Evolutionary conservation across 2,329 filamentous ascomycete genomes (phyloP).

Genomic region (Epichloe gansuensis): DNA sequence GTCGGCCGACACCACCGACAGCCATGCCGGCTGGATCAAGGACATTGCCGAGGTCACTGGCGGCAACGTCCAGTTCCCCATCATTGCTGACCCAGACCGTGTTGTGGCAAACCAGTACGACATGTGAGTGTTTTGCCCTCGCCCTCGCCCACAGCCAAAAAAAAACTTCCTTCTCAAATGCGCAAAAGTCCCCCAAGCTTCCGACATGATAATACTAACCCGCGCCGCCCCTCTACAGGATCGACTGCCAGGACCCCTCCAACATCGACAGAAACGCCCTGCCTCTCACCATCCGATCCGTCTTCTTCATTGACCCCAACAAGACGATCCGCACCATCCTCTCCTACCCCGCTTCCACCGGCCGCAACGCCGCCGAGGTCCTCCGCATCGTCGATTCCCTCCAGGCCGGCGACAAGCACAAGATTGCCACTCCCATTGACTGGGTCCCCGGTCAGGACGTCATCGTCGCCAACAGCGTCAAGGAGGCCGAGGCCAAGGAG

Average conservation of each 20-base stretch:
- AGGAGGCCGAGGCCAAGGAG: slow-evolving; percentile 73
- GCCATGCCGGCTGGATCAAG: slow-evolving; percentile 80
- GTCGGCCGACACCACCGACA: slow-evolving; percentile 72
- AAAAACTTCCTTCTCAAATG: background rate
- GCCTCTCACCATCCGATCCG: slow-evolving; percentile 86
- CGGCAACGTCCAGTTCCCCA: slow-evolving; percentile 59
- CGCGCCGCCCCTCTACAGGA: slow-evolving; percentile 26
- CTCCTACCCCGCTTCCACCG: slow-evolving; percentile 83
- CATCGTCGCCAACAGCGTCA: slow-evolving; percentile 74
- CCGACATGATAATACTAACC: too few species aligned
- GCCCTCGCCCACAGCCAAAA: too few species aligned
- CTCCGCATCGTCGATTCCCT: slow-evolving; percentile 68
- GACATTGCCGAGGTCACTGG: slow-evolving; percentile 73
- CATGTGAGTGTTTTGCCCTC: slow-evolving; percentile 42
- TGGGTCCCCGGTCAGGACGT: slow-evolving; percentile 84
- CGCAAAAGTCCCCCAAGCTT: background rate
- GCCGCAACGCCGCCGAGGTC: slow-evolving; percentile 69
- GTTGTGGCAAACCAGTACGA: slow-evolving; percentile 66
- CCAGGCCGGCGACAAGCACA: slow-evolving; percentile 77
- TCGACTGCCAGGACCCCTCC: slow-evolving; percentile 69
- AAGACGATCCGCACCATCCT: slow-evolving; percentile 91
- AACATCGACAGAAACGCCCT: slow-evolving; percentile 73
- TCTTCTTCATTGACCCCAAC: slow-evolving; percentile 87
- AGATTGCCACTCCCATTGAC: slow-evolving; percentile 79
- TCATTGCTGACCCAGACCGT: slow-evolving; percentile 68